Base-by-base conservation (phyloP, 208 protist genomes). In the Trypanosoma grayi region DNA sequence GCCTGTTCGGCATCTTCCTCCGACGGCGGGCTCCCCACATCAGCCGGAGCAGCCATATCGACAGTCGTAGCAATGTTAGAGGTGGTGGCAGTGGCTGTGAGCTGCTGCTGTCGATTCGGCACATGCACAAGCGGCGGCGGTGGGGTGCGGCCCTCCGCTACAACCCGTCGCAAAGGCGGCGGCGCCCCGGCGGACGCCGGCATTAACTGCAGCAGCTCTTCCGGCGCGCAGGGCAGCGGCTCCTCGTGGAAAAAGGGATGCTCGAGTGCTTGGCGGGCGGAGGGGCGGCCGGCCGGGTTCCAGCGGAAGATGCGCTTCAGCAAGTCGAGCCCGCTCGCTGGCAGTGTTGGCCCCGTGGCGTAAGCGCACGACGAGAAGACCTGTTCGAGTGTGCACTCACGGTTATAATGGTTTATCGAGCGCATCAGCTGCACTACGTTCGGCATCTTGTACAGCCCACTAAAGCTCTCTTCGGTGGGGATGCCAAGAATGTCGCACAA, bases 401-500 rank as follows among this genome's bases (percentile, higher is more conserved):
- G 79, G 50, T 89, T 90, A 58, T 75, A 90, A 7, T 71, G 62
- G 6, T 58, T 64, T 16, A 94, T 62, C 22, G 61, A 70, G 18
- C 81, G 82, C 68, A 94, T 75, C 60, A 80, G 59, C 16, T 77
- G 52, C 25, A 62, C 51, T 2, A 80, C 77, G 18, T 73, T 64
- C 0, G 73, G 76, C 16, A 90, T 67, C 45, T 87, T 76, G 50
- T 90, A 95, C 4, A 95, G 34, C 2, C 85, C 89, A 40, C 81
- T 71, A 62, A 92, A 95, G 0, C 65, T 77, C 43, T 81, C 75
- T 67, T 95, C 82, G 1, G 77, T 98, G 3, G 98, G 97, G 13
- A 97, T 98, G 50, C 97, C 96, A 44, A 99, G 73, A n/a, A 91
- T 66, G 45, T 93, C 66, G 50, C 92, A 97, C 20, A 98, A 73